Conservation (phyloP, 2,329 filamentous ascomycete genomes). For the Talaromyces piceae region DNA sequence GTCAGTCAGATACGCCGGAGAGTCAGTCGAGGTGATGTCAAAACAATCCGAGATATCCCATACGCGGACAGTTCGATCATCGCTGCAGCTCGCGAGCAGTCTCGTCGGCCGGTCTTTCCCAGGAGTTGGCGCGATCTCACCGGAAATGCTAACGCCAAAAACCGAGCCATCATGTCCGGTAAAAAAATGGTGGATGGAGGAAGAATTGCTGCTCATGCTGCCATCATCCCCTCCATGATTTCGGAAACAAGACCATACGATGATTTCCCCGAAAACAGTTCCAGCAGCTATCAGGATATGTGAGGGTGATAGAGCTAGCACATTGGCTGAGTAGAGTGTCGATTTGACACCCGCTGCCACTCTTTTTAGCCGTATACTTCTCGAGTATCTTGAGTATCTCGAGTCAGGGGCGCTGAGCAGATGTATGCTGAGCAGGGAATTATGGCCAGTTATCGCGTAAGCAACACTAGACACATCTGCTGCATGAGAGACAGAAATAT, state of each 20-base stretch:
- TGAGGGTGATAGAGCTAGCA: constrained; percentile 53
- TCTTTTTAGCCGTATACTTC: constrained; percentile 25
- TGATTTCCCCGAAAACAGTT: constrained; percentile 89
- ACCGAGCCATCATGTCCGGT: constrained; percentile 82
- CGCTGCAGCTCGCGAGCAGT: constrained; percentile 85
- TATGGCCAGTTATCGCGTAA: constrained; percentile 76
- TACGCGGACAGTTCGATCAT: constrained; percentile 80
- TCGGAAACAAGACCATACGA: constrained; percentile 70
- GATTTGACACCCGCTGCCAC: constrained; percentile 57
- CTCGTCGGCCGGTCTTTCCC: constrained; percentile 40
- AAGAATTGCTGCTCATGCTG: constrained; percentile 20
- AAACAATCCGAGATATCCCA: constrained; percentile 68
- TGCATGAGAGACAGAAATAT: constrained; percentile 43
- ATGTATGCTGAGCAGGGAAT: constrained; percentile 59
- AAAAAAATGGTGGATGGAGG: constrained; percentile 49
- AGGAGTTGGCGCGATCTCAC: constrained; percentile 32
- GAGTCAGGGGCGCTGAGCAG: constrained; percentile 12
- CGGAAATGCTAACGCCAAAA: constrained; percentile 78
- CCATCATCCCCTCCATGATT: constrained; percentile 8
- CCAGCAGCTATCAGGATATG: constrained; percentile 73
- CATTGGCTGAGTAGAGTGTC: constrained; percentile 77
- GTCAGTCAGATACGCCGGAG: constrained; percentile 30
- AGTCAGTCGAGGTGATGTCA: constrained; percentile 21
- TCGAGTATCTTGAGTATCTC: constrained; percentile 15
- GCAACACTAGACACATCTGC: constrained; percentile 31